Percentiles rank a stretch among this genome's conserved stretches.
Conservation (phyloP, 768 basidiomycete genomes). For the Auricularia sp. region DNA sequence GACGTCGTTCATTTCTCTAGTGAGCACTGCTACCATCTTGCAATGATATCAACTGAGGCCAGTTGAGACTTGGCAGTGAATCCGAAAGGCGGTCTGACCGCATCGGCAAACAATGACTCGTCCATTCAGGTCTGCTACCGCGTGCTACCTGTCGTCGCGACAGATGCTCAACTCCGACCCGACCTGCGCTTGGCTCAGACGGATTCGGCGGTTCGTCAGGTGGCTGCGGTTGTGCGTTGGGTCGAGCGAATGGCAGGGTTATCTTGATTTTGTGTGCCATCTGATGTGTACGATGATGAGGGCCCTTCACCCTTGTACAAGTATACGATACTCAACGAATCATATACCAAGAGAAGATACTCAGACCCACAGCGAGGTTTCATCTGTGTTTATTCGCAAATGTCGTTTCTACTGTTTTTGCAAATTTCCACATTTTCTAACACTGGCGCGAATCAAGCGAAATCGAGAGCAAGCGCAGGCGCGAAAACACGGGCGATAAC, state of each 20-base stretch:
- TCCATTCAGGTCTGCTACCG: neutral
- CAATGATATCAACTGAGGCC: neutral
- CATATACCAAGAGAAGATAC: too few species aligned
- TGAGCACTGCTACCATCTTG: neutral
- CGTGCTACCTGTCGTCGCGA: neutral
- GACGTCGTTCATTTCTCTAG: neutral
- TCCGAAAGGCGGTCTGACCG: neutral
- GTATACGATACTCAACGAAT: too few species aligned
- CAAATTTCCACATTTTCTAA: conserved; percentile 3
- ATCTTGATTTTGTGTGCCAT: neutral
- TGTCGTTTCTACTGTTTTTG: conserved; percentile 3
- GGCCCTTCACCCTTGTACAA: too few species aligned
- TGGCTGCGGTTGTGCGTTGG: neutral
- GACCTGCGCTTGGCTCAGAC: neutral
- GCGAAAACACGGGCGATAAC: neutral
- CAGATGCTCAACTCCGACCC: neutral
- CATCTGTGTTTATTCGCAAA: conserved; percentile 3
- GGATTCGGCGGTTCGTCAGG: neutral
- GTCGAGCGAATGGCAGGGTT: neutral
- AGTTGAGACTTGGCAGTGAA: neutral
- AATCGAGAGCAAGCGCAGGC: neutral
- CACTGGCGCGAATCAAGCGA: neutral
- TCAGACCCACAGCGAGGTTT: neutral
- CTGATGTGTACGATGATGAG: too few species aligned
- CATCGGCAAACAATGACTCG: neutral